Evolutionary conservation across 2,329 filamentous ascomycete genomes (phyloP), one percentile per base, ranked within the genome.

Genomic region (Aspergillus clavatus): DNA sequence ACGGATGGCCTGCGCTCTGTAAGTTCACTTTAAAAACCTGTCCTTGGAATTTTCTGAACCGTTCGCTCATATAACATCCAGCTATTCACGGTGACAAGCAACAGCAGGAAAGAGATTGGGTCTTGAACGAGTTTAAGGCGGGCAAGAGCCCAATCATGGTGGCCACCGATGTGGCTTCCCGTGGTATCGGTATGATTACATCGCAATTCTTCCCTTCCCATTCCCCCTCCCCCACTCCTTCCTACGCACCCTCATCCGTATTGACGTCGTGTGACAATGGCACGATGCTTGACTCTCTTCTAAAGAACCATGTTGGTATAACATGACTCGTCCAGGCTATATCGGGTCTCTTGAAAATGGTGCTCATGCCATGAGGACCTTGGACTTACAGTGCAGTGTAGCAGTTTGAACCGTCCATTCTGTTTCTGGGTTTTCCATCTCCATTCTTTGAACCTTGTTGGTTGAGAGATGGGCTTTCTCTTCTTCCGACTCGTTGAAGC

Each of bases 71-170:
- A n/a, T n/a, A n/a, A n/a, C n/a, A 12, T 47, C 45, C 53, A 93
- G 88, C 93, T 52, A 97, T 98, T 60, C 93, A 98, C 78, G 93
- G 93, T 67, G 93, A 97, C 77, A 97, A 97, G 79, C 90, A 96
- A 70, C 93, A 98, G 69, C 95, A 96, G 73, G 93, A 98, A 78
- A 90, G 93, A 77, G 93, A 97, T 72, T 97, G 93, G 89, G 93
- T 97, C 63, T 80, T 98, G 68, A 94, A 97, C 72, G 91, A 97
- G 73, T 98, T 98, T 83, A 98, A 97, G 84, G 88, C 87, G 56
- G 90, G 89, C 75, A 96, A 97, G 80, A 95, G 89, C 77, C 93
- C 93, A 69, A 95, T 98, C 83, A 95, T 98, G 90, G 93, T 98
- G 77, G 93, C 93, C 76, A 98, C 93, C 58, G 93, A 97, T 68